A percentile compares a stretch with the other conserved stretches of the same genome.
These are phyloP conservation scores for Tulasnella sp. DNA, from an alignment of 768 basidiomycete genomes.

Conservation along the genomic window DNA sequence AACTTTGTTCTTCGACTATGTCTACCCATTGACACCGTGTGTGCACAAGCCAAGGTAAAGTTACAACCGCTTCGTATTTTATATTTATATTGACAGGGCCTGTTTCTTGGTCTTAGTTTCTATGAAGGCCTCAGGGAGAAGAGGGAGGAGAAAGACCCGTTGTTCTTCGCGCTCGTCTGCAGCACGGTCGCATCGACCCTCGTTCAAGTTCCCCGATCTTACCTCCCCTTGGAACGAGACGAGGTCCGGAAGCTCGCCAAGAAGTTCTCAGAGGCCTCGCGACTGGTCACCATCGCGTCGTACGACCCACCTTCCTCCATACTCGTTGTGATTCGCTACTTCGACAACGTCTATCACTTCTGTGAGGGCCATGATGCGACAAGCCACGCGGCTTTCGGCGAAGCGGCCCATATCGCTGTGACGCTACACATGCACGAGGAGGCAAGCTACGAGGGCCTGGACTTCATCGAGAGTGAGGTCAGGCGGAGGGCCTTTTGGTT, in stretches of 20 bases:
- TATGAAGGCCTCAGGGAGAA: slow-evolving; percentile 63
- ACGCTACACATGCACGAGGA: slow-evolving; percentile 82
- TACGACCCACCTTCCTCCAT: slow-evolving; percentile 77
- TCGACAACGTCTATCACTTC: slow-evolving; percentile 80
- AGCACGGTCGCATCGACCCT: slow-evolving; percentile 78
- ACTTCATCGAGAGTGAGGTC: slow-evolving; percentile 81
- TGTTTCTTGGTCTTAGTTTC: background rate
- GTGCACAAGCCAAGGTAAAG: slow-evolving; percentile 84
- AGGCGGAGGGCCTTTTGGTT: slow-evolving; percentile 83
- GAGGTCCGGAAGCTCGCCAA: slow-evolving; percentile 76
- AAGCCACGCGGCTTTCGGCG: slow-evolving; percentile 78
- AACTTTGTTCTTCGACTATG: slow-evolving; percentile 85
- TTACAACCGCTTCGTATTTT: background rate
- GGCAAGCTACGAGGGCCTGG: slow-evolving; percentile 65
- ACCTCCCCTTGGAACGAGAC: slow-evolving; percentile 70
- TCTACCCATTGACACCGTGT: slow-evolving; percentile 83
- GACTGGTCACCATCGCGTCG: slow-evolving; percentile 65
- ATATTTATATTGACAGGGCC: background rate
- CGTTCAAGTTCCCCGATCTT: slow-evolving; percentile 79
- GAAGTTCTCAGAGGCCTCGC: slow-evolving; percentile 70
- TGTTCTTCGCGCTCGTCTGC: slow-evolving; percentile 87
- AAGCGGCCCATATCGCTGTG: slow-evolving; percentile 73
- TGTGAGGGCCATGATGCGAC: slow-evolving; percentile 82
- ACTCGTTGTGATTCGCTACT: slow-evolving; percentile 80
- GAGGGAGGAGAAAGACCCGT: slow-evolving; percentile 75